These are phyloP conservation scores for Alternaria triticina DNA, from an alignment of 2,329 filamentous ascomycete species.

Conservation along the genomic window DNA sequence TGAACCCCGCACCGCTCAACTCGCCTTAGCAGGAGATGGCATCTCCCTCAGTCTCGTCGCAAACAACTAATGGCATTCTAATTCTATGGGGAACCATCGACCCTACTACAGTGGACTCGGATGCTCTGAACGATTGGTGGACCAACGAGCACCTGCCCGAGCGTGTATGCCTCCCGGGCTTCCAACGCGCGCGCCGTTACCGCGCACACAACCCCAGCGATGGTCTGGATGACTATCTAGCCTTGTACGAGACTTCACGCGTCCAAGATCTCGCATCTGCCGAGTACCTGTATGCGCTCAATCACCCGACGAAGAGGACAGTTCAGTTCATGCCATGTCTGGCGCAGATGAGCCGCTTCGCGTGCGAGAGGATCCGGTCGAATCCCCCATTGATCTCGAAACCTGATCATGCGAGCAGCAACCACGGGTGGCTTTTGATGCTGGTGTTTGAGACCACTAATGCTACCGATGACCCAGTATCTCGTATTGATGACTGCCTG, in stretches of 20 bases:
- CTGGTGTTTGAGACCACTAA: background rate
- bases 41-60: background rate
- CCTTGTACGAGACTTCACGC: constrained; percentile 13
- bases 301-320: constrained; percentile 16
- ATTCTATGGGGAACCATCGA: constrained; percentile 20
- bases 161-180: constrained; percentile 20
- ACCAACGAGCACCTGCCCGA: constrained; percentile 26
- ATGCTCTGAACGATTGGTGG: constrained; percentile 25
- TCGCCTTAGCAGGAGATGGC: background rate
- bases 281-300: constrained; percentile 14
- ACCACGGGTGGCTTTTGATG: background rate
- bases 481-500: background rate
- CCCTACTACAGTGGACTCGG: constrained; percentile 1
- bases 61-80: background rate
- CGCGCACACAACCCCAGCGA: background rate
- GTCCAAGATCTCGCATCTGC: constrained; percentile 9
- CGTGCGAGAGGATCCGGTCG: constrained; percentile 6
- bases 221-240: constrained; percentile 10
- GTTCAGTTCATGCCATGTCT: constrained; percentile 20
- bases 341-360: constrained; percentile 18
- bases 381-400: background rate
- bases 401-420: background rate
- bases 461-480: background rate
- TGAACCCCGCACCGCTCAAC: background rate
- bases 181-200: constrained; percentile 19